Base-by-base conservation (phyloP, 768 basidiomycete species). In the Calocybe cyanea region DNA sequence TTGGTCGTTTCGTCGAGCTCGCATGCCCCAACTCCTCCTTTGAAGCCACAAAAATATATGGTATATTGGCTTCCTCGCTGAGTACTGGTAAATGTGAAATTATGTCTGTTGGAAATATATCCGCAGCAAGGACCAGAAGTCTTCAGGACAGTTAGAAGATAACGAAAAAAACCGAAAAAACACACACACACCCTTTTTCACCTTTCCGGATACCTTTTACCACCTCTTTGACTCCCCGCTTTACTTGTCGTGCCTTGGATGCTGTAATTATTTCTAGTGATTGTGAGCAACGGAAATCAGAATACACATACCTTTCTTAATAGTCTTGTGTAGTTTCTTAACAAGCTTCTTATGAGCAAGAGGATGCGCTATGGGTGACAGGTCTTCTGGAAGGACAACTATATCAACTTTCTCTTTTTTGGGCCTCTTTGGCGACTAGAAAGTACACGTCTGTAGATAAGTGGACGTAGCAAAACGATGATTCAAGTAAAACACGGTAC, bases 31-130 rank as follows among this genome's bases (percentile, higher is more conserved):
- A 83, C 60, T 95, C 92, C 66, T 98, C 96, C 62, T 95, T 96
- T 3, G 89, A 93, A 2, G 85, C 60, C 11, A 94, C 87, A 61
- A 92, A 94, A 39, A 93, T 76, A 60, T 93, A 95, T 0, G 92
- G 92, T 63, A 92, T 85, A 30, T 83, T 75, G 8, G 92, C 87
- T 63, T 99, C 96, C 71, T 99, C 96, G 38, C 90, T 86, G 61
- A 99, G 73, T 8, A 97, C 73, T 4, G 96, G 96, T 41, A 99
- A 75, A 69, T 98, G 96, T 25, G 94, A 94, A 58, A 98, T 93
- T 55, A 99, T 96, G 70, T 99, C 96, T 58, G 98, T 87, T 9
- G 96, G 96, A 50, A 90, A 95, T 63, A 98, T 98, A 67, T 98
- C 95, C 31, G 87, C 93, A 3, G 96, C 96, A 48, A 99, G 81